Conservation (phyloP, 2,329 filamentous ascomycete genomes). For the Ramularia collo-cygni region DNA sequence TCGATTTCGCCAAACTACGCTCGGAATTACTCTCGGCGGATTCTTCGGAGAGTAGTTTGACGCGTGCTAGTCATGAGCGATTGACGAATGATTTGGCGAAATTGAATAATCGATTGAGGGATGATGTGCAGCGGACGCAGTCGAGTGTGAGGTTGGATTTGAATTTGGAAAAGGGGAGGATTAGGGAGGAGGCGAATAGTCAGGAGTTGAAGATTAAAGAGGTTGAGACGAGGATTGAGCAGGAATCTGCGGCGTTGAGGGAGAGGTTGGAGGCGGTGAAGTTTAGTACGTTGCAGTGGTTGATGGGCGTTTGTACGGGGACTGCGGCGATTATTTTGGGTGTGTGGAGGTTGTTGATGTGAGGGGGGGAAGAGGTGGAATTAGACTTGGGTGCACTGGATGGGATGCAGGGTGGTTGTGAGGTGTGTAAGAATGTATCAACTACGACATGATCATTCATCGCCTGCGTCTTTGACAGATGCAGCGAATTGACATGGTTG, state of each 20-base stretch:
- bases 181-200: slow-evolving; percentile 89
- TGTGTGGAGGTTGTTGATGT: slow-evolving; percentile 63
- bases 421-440: no score
- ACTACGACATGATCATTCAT: no score
- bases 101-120: slow-evolving; percentile 77
- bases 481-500: no score
- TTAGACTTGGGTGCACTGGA: no score
- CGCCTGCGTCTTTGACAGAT: no score
- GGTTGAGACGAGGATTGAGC: slow-evolving; percentile 96
- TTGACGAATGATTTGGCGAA: slow-evolving; percentile 93
- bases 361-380: no score
- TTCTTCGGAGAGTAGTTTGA: slow-evolving; percentile 82
- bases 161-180: slow-evolving; percentile 93
- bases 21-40: slow-evolving; percentile 90
- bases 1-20: slow-evolving; percentile 94
- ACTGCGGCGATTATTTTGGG: slow-evolving; percentile 59
- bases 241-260: slow-evolving; percentile 82
- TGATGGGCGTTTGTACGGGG: slow-evolving; percentile 71
- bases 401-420: no score
- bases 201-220: slow-evolving; percentile 98
- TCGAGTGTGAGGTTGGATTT: slow-evolving; percentile 86
- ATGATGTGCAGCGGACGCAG: slow-evolving; percentile 92
- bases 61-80: slow-evolving; percentile 81
- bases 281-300: slow-evolving; percentile 95
- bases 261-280: slow-evolving; percentile 96